Percentiles rank a stretch among this genome's conserved stretches.
These are phyloP conservation scores for Pyricularia grisea DNA, from an alignment of 2,329 filamentous ascomycete genomes.

Conservation along the genomic window DNA sequence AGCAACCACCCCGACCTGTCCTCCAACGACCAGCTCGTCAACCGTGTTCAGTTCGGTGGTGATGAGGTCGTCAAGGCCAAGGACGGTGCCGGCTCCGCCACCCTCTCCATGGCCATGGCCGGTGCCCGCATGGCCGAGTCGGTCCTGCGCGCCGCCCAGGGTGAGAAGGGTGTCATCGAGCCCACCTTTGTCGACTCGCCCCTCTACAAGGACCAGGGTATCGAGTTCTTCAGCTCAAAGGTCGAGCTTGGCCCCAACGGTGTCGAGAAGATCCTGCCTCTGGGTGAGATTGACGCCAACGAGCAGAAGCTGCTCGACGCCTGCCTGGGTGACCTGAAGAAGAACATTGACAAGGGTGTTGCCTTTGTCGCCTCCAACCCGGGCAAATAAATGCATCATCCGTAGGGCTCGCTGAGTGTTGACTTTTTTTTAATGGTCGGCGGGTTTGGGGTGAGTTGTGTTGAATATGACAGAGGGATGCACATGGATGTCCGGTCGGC, in stretches of 20 bases:
- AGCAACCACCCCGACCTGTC: constrained; percentile 71
- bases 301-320: constrained; percentile 88
- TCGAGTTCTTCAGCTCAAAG: constrained; percentile 93
- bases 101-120: constrained; percentile 82
- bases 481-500: neutral
- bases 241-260: constrained; percentile 95
- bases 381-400: constrained; percentile 37
- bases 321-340: constrained; percentile 74
- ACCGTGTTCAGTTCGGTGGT: constrained; percentile 96
- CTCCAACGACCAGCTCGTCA: constrained; percentile 80
- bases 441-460: neutral
- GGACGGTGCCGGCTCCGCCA: constrained; percentile 74
- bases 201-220: constrained; percentile 95
- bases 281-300: constrained; percentile 74
- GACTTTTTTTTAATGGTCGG: neutral
- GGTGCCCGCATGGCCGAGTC: constrained; percentile 72
- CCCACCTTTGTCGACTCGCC: constrained; percentile 95
- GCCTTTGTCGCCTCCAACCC: constrained; percentile 51
- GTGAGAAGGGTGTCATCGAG: constrained; percentile 92
- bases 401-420: neutral
- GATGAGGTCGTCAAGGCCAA: constrained; percentile 87
- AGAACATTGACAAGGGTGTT: constrained; percentile 92
- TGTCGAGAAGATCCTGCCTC: constrained; percentile 83
- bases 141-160: constrained; percentile 83
- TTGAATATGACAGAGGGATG: neutral